Percentiles rank a stretch among this genome's conserved stretches.
Evolutionary conservation across 2,329 filamentous ascomycete species (phyloP).

Genomic region (Fusarium devonianum): DNA sequence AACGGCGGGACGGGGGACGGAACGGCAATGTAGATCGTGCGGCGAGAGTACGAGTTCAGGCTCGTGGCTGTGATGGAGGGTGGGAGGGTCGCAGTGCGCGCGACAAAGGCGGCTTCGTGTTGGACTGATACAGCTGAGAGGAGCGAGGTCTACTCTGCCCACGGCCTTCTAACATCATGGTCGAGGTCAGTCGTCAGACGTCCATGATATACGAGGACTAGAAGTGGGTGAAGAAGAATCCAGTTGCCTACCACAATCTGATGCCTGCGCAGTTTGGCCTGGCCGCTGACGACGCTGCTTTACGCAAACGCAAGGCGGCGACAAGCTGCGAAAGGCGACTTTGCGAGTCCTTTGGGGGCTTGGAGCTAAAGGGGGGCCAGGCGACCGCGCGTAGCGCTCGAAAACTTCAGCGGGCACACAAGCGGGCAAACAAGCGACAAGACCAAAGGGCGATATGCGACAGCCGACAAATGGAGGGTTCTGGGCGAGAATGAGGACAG

Average conservation of each 20-base stretch:
- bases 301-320: conserved; percentile 26
- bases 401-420: conserved; percentile 30
- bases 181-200: conserved; percentile 35
- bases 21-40: conserved; percentile 41
- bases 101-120: conserved; percentile 21
- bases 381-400: conserved; percentile 46
- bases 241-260: conserved; percentile 19
- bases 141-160: conserved; percentile 19
- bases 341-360: conserved; percentile 33
- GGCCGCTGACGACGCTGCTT: conserved; percentile 31
- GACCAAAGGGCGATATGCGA: conserved; percentile 17
- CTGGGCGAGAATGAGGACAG: conserved; percentile 27
- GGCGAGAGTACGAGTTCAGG: conserved; percentile 31
- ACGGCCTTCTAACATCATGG: conserved; percentile 19
- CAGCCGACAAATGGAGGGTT: conserved; percentile 18
- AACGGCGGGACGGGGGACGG: conserved; percentile 31
- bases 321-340: conserved; percentile 19
- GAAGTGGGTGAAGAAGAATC: conserved; percentile 14
- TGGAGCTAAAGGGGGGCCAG: conserved; percentile 35
- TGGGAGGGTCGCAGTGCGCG: conserved; percentile 26
- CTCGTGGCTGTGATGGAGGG: conserved; percentile 34
- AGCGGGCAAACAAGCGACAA: conserved; percentile 19
- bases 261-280: conserved; percentile 9
- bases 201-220: conserved; percentile 34
- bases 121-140: conserved; percentile 19